Conservation (phyloP, 1,139 yeast genomes). For the Suhomyces panamericanus region DNA sequence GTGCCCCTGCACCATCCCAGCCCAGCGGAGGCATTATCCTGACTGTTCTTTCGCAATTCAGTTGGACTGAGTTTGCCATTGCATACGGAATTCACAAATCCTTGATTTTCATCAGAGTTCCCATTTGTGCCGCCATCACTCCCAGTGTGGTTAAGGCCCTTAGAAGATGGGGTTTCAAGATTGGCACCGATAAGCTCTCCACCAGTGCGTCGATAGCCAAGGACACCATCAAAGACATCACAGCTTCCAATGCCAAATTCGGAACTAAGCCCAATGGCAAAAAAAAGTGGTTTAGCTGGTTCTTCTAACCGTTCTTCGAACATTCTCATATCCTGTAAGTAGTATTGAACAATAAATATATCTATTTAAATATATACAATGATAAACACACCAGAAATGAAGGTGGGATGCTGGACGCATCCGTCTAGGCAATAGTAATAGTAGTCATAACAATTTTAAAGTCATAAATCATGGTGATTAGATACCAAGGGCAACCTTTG, state of each 20-base stretch:
- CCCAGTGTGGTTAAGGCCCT: conserved; percentile 71
- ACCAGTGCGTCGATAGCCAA: conserved; percentile 41
- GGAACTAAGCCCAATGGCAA: conserved; percentile 53
- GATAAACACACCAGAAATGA: conserved; percentile 2
- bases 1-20: conserved; percentile 17
- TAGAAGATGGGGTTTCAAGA: conserved; percentile 77
- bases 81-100: conserved; percentile 95
- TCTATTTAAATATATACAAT: conserved; percentile 7
- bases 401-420: neutral
- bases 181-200: conserved; percentile 53
- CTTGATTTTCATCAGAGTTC: conserved; percentile 75
- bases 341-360: conserved; percentile 5
- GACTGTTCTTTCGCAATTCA: conserved; percentile 44
- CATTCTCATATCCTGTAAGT: conserved; percentile 6
- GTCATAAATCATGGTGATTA: conserved; percentile 8
- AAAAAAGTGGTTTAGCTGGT: conserved; percentile 65
- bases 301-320: conserved; percentile 25
- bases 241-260: conserved; percentile 46
- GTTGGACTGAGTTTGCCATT: conserved; percentile 71
- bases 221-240: conserved; percentile 35
- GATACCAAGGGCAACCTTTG: conserved; percentile 68
- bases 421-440: conserved; percentile 1
- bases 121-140: conserved; percentile 89
- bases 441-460: conserved; percentile 2
- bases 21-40: conserved; percentile 13